Percentiles rank a stretch among this genome's conserved stretches.
Evolutionary conservation across 257 asterid genomes (phyloP).

Genomic region (Petunia axillaris): DNA sequence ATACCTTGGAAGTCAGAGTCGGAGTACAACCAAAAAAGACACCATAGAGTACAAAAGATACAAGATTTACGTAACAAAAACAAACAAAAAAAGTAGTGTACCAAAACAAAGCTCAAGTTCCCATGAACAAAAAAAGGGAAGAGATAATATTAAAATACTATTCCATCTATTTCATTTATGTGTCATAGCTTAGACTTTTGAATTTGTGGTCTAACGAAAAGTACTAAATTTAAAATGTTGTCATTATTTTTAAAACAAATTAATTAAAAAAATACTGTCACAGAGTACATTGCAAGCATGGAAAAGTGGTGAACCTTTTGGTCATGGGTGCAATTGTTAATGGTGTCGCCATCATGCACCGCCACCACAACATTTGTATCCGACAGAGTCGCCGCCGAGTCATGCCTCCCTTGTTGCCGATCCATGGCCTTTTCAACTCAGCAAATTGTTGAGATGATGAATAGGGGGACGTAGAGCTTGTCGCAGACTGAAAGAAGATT

Average conservation of each 20-base stretch:
- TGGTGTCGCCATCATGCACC: constrained; percentile 8
- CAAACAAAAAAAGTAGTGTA: neutral
- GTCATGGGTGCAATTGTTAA: neutral
- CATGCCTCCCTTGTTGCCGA: constrained; percentile 21
- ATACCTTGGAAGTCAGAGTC: too few species aligned
- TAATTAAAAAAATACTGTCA: too few species aligned
- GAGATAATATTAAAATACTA: neutral
- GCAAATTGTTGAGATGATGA: neutral
- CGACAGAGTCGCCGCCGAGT: constrained; percentile 26
- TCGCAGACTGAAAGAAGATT: neutral
- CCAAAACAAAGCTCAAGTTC: neutral
- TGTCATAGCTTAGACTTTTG: too few species aligned
- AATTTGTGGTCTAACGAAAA: too few species aligned
- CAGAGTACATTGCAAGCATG: too few species aligned
- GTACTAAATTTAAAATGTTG: too few species aligned
- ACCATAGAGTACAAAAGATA: too few species aligned
- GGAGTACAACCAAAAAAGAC: too few species aligned
- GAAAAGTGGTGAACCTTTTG: neutral
- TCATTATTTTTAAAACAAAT: too few species aligned
- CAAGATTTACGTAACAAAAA: neutral
- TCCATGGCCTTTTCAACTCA: constrained; percentile 23
- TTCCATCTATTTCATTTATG: too few species aligned
- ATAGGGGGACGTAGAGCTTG: neutral
- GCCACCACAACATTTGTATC: neutral
- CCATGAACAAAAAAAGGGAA: neutral